phyloP scores from a whole-genome alignment of 1,284 basidiomycete species.

The Ustilago shanxiensis region DNA sequence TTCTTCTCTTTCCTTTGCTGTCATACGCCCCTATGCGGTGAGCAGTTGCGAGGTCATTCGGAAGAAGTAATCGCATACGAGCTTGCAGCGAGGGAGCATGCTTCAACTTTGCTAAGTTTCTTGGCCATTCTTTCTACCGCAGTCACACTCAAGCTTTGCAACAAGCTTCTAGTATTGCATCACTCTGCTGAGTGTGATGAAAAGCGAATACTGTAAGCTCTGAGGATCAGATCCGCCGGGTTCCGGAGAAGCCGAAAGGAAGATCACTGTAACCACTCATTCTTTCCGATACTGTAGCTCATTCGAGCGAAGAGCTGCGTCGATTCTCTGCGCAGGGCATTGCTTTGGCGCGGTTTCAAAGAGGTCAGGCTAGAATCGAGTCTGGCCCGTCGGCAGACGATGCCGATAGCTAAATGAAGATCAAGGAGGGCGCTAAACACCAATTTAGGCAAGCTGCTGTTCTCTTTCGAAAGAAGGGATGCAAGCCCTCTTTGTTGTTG shows the following conservation, averaged over 20 bases:
- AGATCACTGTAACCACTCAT: not conserved
- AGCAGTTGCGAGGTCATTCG: not conserved
- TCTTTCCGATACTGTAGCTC: not conserved
- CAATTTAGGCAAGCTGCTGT: not conserved
- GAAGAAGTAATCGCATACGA: not conserved
- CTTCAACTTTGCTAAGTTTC: not conserved
- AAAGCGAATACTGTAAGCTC: not conserved
- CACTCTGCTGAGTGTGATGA: not conserved
- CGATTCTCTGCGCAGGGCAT: not conserved
- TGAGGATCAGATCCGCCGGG: not conserved
- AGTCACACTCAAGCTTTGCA: too few relatives aligned
- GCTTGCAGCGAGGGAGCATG: conserved; percentile 4
- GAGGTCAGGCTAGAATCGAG: not conserved
- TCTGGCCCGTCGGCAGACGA: not conserved
- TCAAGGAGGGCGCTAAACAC: not conserved
- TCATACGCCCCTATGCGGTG: not conserved
- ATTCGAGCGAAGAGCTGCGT: too few relatives aligned
- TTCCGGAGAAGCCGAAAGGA: not conserved
- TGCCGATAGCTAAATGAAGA: not conserved
- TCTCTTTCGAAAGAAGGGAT: not conserved
- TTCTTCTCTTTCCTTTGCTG: not conserved
- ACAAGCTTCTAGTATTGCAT: too few relatives aligned
- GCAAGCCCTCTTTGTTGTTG: not conserved
- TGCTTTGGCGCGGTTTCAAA: not conserved
- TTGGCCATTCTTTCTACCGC: too few relatives aligned